Percentiles rank a stretch among this genome's conserved stretches.
phyloP scores from a whole-genome alignment of 768 basidiomycete genomes.

The Tylopilus rubrobrunneus region DNA sequence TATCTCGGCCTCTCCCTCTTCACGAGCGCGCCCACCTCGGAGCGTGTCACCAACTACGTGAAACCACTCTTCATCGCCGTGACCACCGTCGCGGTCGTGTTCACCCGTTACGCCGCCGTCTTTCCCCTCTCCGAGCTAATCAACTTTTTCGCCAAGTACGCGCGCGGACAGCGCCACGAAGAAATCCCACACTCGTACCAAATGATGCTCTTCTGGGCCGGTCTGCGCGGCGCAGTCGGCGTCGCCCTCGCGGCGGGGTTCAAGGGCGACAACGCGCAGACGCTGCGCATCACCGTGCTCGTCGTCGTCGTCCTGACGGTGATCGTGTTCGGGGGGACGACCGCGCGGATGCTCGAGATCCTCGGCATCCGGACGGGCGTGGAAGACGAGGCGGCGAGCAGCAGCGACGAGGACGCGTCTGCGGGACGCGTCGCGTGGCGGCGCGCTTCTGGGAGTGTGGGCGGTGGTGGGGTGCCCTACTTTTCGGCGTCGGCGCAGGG shows the following conservation, averaged over 20 bases:
- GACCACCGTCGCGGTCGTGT: constrained; percentile 86
- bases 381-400: constrained; percentile 79
- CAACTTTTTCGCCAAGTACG: constrained; percentile 87
- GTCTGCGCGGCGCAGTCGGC: constrained; percentile 92
- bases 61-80: constrained; percentile 95
- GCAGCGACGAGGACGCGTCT: constrained; percentile 46
- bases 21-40: constrained; percentile 75
- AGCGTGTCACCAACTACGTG: constrained; percentile 78
- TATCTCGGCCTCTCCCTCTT: constrained; percentile 98
- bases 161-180: constrained; percentile 80
- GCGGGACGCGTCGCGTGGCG: constrained; percentile 30
- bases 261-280: constrained; percentile 88
- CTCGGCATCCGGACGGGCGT: constrained; percentile 95
- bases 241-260: constrained; percentile 97
- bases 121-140: constrained; percentile 94
- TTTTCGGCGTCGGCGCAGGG: constrained; percentile 24
- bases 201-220: constrained; percentile 99
- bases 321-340: constrained; percentile 94
- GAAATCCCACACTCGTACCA: constrained; percentile 97
- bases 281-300: constrained; percentile 88
- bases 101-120: constrained; percentile 93
- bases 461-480: constrained; percentile 27
- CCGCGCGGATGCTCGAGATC: constrained; percentile 92
- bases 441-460: not conserved
- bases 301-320: constrained; percentile 96